phyloP scores from a whole-genome alignment of 1,284 basidiomycete species.

The Amylostereum areolatum region DNA sequence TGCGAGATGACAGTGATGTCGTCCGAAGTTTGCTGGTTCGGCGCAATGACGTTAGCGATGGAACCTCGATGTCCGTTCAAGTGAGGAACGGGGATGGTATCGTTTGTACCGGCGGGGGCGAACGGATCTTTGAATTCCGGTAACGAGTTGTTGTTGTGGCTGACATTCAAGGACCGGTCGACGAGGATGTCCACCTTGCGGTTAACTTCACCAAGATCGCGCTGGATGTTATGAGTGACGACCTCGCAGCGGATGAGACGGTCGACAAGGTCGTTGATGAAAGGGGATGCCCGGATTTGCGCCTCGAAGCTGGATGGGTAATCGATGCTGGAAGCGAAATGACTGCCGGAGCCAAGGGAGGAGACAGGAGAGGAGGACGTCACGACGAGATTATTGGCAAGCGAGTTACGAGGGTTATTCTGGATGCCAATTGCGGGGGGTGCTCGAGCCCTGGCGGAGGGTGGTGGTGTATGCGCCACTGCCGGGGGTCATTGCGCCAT shows the following conservation, averaged over 20 bases:
- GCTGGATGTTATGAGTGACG: constrained; percentile 65
- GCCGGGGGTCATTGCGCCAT: constrained; percentile 6
- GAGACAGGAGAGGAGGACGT: constrained; percentile 70
- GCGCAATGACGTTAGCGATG: constrained; percentile 20
- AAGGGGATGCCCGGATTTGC: constrained; percentile 66
- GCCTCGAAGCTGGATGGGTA: constrained; percentile 50
- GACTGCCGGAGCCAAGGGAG: constrained; percentile 67
- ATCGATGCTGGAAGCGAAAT: constrained; percentile 42
- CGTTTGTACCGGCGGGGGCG: constrained; percentile 29
- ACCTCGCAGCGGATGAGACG: constrained; percentile 69
- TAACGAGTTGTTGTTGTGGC: background rate
- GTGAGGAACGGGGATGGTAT: constrained; percentile 28
- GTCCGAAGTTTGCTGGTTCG: constrained; percentile 35
- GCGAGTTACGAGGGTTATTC: constrained; percentile 27
- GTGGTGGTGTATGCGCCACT: constrained; percentile 23
- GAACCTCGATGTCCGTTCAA: constrained; percentile 51
- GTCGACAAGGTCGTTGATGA: constrained; percentile 72
- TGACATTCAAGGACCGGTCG: constrained; percentile 47
- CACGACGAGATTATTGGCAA: constrained; percentile 30
- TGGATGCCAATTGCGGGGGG: constrained; percentile 38
- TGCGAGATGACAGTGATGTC: constrained; percentile 76
- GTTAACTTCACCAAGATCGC: constrained; percentile 67
- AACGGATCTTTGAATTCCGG: constrained; percentile 77
- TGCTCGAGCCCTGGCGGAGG: constrained; percentile 28
- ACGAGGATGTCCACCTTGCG: constrained; percentile 74